Percentiles rank a stretch among this genome's conserved stretches.
Evolutionary conservation across 2,329 filamentous ascomycete genomes (phyloP).

Genomic region (Pleomassaria siparia): DNA sequence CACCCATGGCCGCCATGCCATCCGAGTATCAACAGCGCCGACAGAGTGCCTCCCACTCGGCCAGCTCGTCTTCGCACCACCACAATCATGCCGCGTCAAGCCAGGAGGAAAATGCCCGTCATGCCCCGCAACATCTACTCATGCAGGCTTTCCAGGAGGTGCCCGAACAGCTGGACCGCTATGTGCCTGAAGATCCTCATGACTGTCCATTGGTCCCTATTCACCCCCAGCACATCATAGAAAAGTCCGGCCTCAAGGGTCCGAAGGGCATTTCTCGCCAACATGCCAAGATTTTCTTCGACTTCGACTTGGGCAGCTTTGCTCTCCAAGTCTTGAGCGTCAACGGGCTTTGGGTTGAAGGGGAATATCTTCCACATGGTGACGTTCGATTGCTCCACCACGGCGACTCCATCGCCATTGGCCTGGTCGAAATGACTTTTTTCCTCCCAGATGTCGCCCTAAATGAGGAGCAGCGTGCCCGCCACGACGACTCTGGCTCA

Average conservation of each 20-base stretch:
- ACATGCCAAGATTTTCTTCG: conserved; percentile 73
- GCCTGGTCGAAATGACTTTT: conserved; percentile 69
- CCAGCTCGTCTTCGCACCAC: conserved; percentile 51
- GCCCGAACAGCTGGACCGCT: conserved; percentile 56
- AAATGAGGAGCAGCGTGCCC: conserved; percentile 53
- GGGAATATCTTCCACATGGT: conserved; percentile 20
- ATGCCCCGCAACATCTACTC: conserved; percentile 37
- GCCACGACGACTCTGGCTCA: conserved; percentile 55
- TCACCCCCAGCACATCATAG: conserved; percentile 58
- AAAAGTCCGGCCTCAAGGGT: conserved; percentile 54
- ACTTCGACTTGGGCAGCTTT: conserved; percentile 63
- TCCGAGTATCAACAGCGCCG: conserved; percentile 38
- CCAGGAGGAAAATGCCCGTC: conserved; percentile 30
- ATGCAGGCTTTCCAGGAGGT: conserved; percentile 40
- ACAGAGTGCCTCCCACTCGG: conserved; percentile 51
- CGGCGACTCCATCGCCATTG: conserved; percentile 70
- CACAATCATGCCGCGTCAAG: conserved; percentile 37
- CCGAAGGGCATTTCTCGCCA: conserved; percentile 74
- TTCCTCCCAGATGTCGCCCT: conserved; percentile 58
- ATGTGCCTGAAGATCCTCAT: conserved; percentile 60
- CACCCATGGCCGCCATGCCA: conserved; percentile 35
- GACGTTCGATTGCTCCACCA: conserved; percentile 56
- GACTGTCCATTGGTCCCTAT: conserved; percentile 70
- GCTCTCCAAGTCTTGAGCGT: conserved; percentile 63
- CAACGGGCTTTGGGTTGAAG: conserved; percentile 63